These are phyloP conservation scores for Pinus tabuliformis DNA, from an alignment of 75 land plant genomes.

Conservation along the genomic window DNA sequence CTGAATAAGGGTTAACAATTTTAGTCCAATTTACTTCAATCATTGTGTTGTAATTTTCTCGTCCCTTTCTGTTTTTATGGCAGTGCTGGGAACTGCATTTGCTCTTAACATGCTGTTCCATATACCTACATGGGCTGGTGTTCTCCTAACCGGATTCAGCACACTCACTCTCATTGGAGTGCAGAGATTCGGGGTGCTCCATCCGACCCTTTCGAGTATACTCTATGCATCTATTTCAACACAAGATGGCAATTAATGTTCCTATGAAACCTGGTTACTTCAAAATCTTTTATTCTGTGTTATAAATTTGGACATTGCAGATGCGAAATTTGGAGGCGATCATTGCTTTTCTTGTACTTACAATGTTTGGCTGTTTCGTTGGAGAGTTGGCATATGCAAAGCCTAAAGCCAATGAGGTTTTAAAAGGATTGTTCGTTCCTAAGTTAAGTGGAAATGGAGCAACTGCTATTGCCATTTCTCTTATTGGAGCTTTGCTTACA, in stretches of 20 bases:
- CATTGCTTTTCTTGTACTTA: slow-evolving; percentile 68
- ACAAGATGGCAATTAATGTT: no score
- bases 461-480: slow-evolving; percentile 83
- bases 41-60: no score
- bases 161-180: slow-evolving; percentile 70
- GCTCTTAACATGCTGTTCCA: slow-evolving; percentile 86
- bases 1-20: no score
- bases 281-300: no score
- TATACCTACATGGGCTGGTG: slow-evolving; percentile 85
- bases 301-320: slow-evolving; percentile 20
- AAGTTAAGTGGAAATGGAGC: slow-evolving; percentile 74
- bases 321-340: slow-evolving; percentile 82
- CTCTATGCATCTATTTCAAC: no score
- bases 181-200: slow-evolving; percentile 75
- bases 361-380: slow-evolving; percentile 74
- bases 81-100: slow-evolving; percentile 88
- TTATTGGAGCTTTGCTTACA: slow-evolving; percentile 92
- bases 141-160: slow-evolving; percentile 76
- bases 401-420: slow-evolving; percentile 65
- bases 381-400: slow-evolving; percentile 80
- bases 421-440: slow-evolving; percentile 76
- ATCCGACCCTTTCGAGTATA: not conserved
- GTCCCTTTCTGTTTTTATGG: not conserved
- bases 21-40: no score
- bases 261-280: no score